Evolutionary conservation across 345 rosid species (phyloP).

Genomic region (Cardiospermum halicacabum): DNA sequence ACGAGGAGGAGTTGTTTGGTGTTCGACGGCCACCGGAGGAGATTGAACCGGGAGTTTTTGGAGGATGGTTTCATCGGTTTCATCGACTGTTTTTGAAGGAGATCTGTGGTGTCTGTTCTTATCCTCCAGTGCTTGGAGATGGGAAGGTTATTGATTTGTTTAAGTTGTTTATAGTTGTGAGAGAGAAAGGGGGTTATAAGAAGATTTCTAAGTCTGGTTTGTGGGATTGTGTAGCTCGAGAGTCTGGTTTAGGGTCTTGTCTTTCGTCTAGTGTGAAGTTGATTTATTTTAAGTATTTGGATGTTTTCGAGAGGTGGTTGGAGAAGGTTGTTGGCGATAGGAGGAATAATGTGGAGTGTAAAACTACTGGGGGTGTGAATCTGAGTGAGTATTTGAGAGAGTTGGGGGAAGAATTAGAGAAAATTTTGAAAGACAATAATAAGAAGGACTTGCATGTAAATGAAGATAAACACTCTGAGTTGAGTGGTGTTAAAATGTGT

Average conservation of each 20-base stretch:
- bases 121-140: constrained; percentile 55
- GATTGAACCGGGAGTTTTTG: constrained; percentile 17
- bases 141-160: constrained; percentile 48
- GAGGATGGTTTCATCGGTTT: constrained; percentile 24
- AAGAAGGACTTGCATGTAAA: constrained; percentile 21
- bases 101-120: constrained; percentile 26
- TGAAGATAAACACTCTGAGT: constrained; percentile 16
- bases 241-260: constrained; percentile 35
- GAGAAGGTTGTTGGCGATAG: constrained; percentile 24
- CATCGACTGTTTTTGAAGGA: constrained; percentile 26
- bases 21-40: constrained; percentile 8
- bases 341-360: neutral
- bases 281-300: constrained; percentile 48
- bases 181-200: constrained; percentile 41
- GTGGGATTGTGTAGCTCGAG: constrained; percentile 52
- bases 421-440: constrained; percentile 27
- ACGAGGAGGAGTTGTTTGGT: constrained; percentile 5
- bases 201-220: constrained; percentile 34
- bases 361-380: constrained; percentile 10
- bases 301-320: constrained; percentile 40
- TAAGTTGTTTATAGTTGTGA: constrained; percentile 42
- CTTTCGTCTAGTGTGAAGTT: constrained; percentile 33
- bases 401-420: constrained; percentile 31
- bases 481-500: constrained; percentile 7
- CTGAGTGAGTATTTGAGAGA: constrained; percentile 23